phyloP scores from a whole-genome alignment of 352 stramenopile genomes.

The Phytophthora sp. region DNA sequence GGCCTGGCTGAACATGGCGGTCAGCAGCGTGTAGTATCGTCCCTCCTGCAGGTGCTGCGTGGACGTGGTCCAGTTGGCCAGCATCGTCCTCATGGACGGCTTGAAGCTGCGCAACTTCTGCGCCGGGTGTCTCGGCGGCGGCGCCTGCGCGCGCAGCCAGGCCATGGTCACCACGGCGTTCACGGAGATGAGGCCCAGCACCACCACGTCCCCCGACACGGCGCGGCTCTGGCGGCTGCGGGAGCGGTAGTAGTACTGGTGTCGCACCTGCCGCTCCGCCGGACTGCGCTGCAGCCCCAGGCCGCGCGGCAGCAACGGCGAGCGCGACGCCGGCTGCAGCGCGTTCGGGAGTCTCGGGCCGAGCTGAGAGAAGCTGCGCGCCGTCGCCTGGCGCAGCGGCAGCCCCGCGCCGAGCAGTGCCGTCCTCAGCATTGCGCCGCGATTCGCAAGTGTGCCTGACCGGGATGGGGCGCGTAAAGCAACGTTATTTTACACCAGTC shows the following conservation, averaged over 20 bases:
- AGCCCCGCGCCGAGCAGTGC: conserved; percentile 10
- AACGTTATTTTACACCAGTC: too few species aligned
- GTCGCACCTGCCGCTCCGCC: conserved; percentile 22
- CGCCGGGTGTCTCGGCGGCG: conserved; percentile 35
- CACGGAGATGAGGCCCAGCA: conserved; percentile 56
- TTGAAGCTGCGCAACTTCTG: conserved; percentile 30
- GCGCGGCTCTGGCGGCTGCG: conserved; percentile 23
- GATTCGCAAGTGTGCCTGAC: conserved; percentile 7
- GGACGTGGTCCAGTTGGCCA: conserved; percentile 81
- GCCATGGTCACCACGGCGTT: conserved; percentile 67
- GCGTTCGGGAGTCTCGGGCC: conserved; percentile 9
- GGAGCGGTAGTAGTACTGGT: conserved; percentile 31
- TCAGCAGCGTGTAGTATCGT: conserved; percentile 79
- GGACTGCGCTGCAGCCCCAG: conserved; percentile 1
- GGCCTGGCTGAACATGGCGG: conserved; percentile 74
- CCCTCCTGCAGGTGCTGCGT: conserved; percentile 61
- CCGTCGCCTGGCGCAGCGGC: conserved; percentile 4
- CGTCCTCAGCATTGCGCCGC: conserved; percentile 20
- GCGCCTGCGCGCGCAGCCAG: conserved; percentile 61
- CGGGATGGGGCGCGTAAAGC: too few species aligned
- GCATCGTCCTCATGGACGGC: conserved; percentile 57
- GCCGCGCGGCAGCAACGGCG: neutral
- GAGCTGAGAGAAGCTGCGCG: conserved; percentile 11
- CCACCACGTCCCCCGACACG: conserved; percentile 44
- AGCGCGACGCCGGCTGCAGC: conserved; percentile 7